A percentile compares a stretch with the other conserved stretches of the same genome.
Evolutionary conservation across 148 eudicot genomes (phyloP).

Genomic region (Amaranthus cruentus): DNA sequence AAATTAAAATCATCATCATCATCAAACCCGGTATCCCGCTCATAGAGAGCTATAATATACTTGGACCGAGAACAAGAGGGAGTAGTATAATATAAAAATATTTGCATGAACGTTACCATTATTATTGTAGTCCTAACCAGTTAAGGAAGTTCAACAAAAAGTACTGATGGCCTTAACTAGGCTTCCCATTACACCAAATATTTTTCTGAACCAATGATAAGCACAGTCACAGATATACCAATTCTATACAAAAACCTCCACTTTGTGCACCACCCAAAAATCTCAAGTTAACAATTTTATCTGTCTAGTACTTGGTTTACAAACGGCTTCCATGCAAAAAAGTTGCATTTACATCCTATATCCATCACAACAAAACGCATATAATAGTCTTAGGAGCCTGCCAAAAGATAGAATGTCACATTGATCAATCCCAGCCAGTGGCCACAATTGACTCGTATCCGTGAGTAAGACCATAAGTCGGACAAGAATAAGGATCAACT

Average conservation of each 20-base stretch:
- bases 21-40: too few species aligned
- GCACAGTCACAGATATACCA: background rate
- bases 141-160: too few species aligned
- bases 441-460: constrained; percentile 44
- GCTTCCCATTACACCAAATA: background rate
- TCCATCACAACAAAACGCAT: background rate
- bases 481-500: constrained; percentile 12
- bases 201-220: background rate
- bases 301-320: background rate
- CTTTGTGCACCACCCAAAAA: background rate
- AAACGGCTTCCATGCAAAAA: background rate
- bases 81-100: too few species aligned
- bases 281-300: background rate
- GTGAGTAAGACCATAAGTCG: constrained; percentile 20
- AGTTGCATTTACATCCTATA: constrained; percentile 8
- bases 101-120: too few species aligned
- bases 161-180: too few species aligned
- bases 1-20: too few species aligned
- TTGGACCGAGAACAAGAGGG: too few species aligned
- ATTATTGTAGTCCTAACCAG: too few species aligned
- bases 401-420: constrained; percentile 11
- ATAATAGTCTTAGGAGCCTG: background rate
- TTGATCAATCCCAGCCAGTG: constrained; percentile 52
- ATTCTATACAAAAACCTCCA: constrained; percentile 15
- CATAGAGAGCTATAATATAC: too few species aligned